phyloP scores from a whole-genome alignment of 1,284 basidiomycete species.

The Taiwanofungus camphoratus region DNA sequence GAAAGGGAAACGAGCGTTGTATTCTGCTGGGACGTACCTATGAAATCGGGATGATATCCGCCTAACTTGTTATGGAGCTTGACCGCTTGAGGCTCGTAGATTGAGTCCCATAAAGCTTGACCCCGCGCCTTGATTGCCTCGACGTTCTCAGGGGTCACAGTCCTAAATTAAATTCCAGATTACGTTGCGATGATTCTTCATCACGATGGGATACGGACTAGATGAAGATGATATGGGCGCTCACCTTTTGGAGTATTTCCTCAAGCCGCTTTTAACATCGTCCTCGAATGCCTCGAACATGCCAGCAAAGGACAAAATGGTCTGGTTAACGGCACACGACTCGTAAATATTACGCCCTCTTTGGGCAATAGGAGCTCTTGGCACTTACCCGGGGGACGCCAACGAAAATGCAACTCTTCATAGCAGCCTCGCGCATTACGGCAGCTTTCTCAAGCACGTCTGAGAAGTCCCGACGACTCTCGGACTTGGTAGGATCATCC shows the following conservation, averaged over 20 bases:
- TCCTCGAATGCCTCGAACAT: conserved; percentile 71
- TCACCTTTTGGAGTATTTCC: conserved; percentile 64
- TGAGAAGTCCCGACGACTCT: conserved; percentile 38
- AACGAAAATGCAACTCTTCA: conserved; percentile 92
- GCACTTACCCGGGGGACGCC: conserved; percentile 80
- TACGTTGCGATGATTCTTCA: not conserved
- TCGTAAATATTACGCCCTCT: not conserved
- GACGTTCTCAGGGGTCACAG: conserved; percentile 58
- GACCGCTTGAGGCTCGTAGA: conserved; percentile 86
- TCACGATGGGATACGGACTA: conserved; percentile 1
- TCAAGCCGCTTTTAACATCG: conserved; percentile 69
- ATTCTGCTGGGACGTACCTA: conserved; percentile 48
- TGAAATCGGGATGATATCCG: conserved; percentile 82
- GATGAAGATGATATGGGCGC: conserved; percentile 4
- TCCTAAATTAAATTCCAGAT: conserved; percentile 36
- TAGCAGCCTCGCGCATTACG: conserved; percentile 86
- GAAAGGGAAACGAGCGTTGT: conserved; percentile 19
- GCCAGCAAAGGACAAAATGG: conserved; percentile 78
- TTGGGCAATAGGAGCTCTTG: conserved; percentile 47
- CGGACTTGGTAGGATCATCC: conserved; percentile 37
- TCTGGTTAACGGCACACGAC: conserved; percentile 39
- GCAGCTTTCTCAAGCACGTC: conserved; percentile 67
- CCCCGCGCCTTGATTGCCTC: conserved; percentile 64
- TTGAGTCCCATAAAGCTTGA: conserved; percentile 77
- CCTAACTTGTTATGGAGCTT: conserved; percentile 89